Evolutionary conservation across 2,329 filamentous ascomycete genomes (phyloP), one percentile per base, ranked within the genome.

Genomic region (Lecanicillium sp.): DNA sequence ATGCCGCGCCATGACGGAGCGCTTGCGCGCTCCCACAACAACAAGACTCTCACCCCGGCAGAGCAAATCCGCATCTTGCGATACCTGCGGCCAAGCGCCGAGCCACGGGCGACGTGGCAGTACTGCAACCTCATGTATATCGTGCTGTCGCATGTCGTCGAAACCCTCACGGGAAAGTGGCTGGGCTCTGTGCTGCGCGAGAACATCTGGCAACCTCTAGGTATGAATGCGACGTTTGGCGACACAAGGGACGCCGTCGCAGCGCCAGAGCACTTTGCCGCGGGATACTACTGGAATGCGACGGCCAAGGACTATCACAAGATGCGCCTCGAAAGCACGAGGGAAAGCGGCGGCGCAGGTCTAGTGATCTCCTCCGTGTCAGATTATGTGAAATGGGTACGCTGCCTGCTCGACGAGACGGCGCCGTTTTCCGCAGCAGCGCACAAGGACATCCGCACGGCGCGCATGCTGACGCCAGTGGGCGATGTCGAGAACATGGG

Each of bases 121-220:
- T 79, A 79, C 56, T 69, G 64, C 56, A 78, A 79, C 56, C 61
- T 69, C 48, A 76, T 78, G 67, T 79, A 67, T 54, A 62, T 62
- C 2, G 64, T 65, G 1, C 64, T 68, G 2, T 68, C 67, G 5
- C 62, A 76, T 52, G 64, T 77, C 1, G 56, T 77, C n/a, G 70
- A 77, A 53, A 66, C 56, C 0, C 48, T 73, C 3, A 68, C 65
- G 0, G 66, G 65, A 0, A 52, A 52, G 10, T 56, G 58, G 24
- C 60, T 78, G 3, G 65, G 64, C 0, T 56, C 65, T 4, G 70
- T 73, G 30, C 57, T 78, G 9, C 60, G 58, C 7, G 58, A 67
- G 17, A 51, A 59, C 9, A 60, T 78, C 37, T 77, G 72, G 66
- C 52, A 51, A 2, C 73, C 73, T 0, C 60, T 78, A 23, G 66